Evolutionary conservation across 495 filamentous ascomycete genomes (phyloP), one percentile per base, ranked within the genome.

Genomic region (Achaetomiella virescens): DNA sequence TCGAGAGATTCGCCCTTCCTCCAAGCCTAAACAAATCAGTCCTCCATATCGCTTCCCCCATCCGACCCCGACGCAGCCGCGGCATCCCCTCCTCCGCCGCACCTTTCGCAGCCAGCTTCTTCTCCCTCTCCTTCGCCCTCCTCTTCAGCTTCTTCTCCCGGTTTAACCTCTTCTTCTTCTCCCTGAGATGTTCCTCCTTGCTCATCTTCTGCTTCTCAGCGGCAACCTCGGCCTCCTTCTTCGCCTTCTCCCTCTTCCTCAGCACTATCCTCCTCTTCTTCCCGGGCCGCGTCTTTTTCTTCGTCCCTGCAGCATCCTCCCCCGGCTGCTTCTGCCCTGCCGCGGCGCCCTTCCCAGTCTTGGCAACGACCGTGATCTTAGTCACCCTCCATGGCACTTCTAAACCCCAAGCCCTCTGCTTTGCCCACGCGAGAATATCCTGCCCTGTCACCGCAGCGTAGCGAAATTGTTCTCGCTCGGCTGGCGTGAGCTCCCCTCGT

Each of bases 351-450:
- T 50, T 36, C 49, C 8, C 58, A 15, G 27, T 22, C 33, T 49
- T 58, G 14, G 41, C 38, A 11, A 51, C 57, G 36, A 67, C 55
- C 8, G 43, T 59, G 33, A 76, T 63, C 18, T 54, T 70, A n/a
- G 63, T 72, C 31, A 83, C 78, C 47, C 73, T 71, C 81, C 81
- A 84, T 4, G 80, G 78, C 51, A 79, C 65, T 57, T 76, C 77
- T 22, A 79, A 69, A 0, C 79, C 79, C 73, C 80, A 81, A 12
- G 71, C 67, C 52, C 78, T 66, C 56, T 62, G 66, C 57, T 54
- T 60, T 15, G 75, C 66, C 52, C 69, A 60, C 6, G 65, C 58
- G 0, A 74, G 25, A 8, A 84, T 67, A 1, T 78, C 71, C 38
- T 72, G 66, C 0, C 70, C 77, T 20, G 62, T 74, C 29, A 83